phyloP scores from a whole-genome alignment of 257 asterid species.

The Solanum clarkiae region DNA sequence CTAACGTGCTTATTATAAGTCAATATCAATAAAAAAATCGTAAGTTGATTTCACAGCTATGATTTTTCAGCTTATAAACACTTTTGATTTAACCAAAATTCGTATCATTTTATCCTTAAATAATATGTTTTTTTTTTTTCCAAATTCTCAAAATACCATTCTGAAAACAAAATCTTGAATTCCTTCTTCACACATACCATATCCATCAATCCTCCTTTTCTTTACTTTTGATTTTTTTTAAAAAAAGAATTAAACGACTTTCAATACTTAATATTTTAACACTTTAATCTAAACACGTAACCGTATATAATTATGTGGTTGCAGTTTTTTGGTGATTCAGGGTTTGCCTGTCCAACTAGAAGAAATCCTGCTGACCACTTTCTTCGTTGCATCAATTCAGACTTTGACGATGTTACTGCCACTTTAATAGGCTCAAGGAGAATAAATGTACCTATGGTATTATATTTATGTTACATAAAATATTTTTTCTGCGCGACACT shows the following conservation, averaged over 20 bases:
- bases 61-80: not conserved
- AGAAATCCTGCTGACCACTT: constrained; percentile 91
- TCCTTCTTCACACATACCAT: not conserved
- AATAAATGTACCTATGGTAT: constrained; percentile 19
- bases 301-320: not conserved
- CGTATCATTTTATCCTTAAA: too few relatives aligned
- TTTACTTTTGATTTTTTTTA: not conserved
- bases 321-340: constrained; percentile 89
- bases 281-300: not conserved
- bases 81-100: not conserved
- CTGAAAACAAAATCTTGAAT: not conserved
- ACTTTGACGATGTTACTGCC: constrained; percentile 56
- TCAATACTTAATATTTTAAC: not conserved
- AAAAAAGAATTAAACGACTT: too few relatives aligned
- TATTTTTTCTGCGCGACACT: too few relatives aligned
- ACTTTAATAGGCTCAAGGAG: constrained; percentile 37
- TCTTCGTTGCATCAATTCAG: constrained; percentile 73
- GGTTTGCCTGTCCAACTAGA: constrained; percentile 73
- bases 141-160: not conserved
- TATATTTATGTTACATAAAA: too few relatives aligned
- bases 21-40: not conserved
- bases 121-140: too few relatives aligned
- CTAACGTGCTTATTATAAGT: not conserved
- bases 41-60: not conserved
- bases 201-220: not conserved